Evolutionary conservation across 352 stramenopile species (phyloP), one percentile per base, ranked within the genome.

Genomic region (Aphanomyces stellatus): DNA sequence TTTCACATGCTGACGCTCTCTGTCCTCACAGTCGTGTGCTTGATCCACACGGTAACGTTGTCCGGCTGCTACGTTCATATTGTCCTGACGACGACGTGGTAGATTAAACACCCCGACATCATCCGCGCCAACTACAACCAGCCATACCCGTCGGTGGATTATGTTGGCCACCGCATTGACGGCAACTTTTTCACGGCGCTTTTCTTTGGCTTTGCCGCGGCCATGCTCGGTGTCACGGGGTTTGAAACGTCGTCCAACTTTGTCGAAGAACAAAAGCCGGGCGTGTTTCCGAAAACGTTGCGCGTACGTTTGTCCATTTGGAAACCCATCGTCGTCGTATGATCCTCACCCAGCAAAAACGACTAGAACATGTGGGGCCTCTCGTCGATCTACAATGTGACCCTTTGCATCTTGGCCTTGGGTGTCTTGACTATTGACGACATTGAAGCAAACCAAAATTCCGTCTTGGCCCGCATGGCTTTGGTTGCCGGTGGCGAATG

Each of bases 231-330:
- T 56, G 91, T 97, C 63, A 93, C 81, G 24, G 90, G 90, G 24
- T 97, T 97, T 59, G 90, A 97, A 75, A 94, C 84, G 0, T 91
- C 81, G 51, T 87, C 87, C 3, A 88, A 97, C 69, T 96, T 96
- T 74, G 85, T 97, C 10, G 88, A 97, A 71, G 81, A 95, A 73
- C 88, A 96, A 72, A 75, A 76, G 28, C 76, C 80, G 4, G 87
- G 88, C 2, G 87, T 96, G 4, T 97, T 97, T 62, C 76, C 77
- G 35, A 86, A 87, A 65, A 88, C 79, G 4, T 65, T 88, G 70
- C 63, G 90, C 89, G 25, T 97, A 96, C 56, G 90, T 97, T 74
- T 76, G 30, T 84, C 87, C 67, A 88, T 78, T 6, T n/a, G 74
- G 93, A 82, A 46, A 46, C 1, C n/a, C 13, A 11, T 46, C 37